Percentiles rank a stretch among this genome's conserved stretches.
phyloP scores from a whole-genome alignment of 129 eudicot genomes.

The Arctium minus region DNA sequence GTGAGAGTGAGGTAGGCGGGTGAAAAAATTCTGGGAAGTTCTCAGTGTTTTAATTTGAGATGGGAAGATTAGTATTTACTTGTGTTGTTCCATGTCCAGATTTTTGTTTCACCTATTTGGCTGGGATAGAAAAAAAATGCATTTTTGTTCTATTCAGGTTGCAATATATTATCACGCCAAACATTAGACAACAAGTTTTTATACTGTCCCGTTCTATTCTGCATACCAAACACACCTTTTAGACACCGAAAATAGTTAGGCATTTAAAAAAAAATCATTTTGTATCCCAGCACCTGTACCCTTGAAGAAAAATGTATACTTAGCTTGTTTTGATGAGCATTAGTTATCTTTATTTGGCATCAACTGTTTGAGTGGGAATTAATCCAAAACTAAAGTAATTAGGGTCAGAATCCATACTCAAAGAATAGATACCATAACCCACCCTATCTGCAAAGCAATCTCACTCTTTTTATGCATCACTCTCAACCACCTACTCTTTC shows the following conservation, averaged over 20 bases:
- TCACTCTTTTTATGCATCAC: slow-evolving; percentile 9
- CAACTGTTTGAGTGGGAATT: slow-evolving; percentile 40
- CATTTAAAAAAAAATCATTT: neutral
- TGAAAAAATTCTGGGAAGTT: too few species aligned
- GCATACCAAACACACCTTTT: too few species aligned
- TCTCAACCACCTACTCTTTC: slow-evolving; percentile 1
- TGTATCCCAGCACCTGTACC: neutral
- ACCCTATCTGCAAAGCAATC: slow-evolving; percentile 26
- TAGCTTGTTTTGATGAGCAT: neutral
- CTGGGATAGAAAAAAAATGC: too few species aligned
- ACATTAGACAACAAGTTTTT: too few species aligned
- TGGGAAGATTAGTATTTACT: too few species aligned
- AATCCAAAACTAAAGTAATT: slow-evolving; percentile 30
- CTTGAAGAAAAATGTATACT: neutral
- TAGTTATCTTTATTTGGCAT: slow-evolving; percentile 16
- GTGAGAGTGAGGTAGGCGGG: too few species aligned
- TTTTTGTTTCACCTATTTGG: too few species aligned
- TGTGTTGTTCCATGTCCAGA: too few species aligned
- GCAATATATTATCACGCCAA: too few species aligned
- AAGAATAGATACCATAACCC: slow-evolving; percentile 51
- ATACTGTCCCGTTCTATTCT: too few species aligned
- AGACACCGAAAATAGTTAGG: neutral
- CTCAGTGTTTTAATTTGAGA: too few species aligned
- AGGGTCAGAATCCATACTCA: slow-evolving; percentile 48
- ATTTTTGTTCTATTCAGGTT: too few species aligned